Base-by-base conservation (phyloP, 2,329 filamentous ascomycete genomes). In the Aaosphaeria arxii region DNA sequence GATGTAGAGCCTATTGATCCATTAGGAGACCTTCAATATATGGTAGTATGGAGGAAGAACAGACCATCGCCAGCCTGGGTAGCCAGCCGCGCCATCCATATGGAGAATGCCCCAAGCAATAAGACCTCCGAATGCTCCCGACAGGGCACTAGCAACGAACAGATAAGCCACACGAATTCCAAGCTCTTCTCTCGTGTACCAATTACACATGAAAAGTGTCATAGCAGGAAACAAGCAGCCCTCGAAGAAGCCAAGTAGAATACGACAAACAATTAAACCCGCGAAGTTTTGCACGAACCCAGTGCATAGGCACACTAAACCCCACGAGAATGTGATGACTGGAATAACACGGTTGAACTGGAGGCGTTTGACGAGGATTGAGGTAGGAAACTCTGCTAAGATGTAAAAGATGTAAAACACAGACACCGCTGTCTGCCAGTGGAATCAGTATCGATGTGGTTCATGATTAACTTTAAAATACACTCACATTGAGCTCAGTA, bases 401-500 rank as follows among this genome's bases (percentile, higher is more conserved):
- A 69, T 67, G 41, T 69, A 67, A 44, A 67, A 65, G 42, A 67
- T 66, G 51, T 68, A 69, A 35, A 69, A 68, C 0, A 68, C 62
- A 1, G 64, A 68, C 0, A 69, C 63, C 1, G 66, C 58, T 39
- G 64, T 66, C 62, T 65, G 9, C 6, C 1, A 6, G 6, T 36
- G 39, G 7, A 9, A 13, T 28, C 31, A 45, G 24, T 11, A 24
- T 24, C 17, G 17, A 24, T 24, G 17, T 24, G 17, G 17, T 24
- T 24, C 17, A 24, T 24, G 17, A 24, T 24, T 24, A 24, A 24
- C 17, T 24, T 24, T 24, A 24, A 24, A 24, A 24, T 24, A 4
- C 11, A 46, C 53, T 48, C 48, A 63, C 63, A 43, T 68, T 66
- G 30, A 67, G 39, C 35, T 67, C 47, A 24, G 51, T 56, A 0